Percentiles rank a stretch among this genome's conserved stretches.
Conservation (phyloP, 441 rosid genomes). For the Syzygium syzygioides region DNA sequence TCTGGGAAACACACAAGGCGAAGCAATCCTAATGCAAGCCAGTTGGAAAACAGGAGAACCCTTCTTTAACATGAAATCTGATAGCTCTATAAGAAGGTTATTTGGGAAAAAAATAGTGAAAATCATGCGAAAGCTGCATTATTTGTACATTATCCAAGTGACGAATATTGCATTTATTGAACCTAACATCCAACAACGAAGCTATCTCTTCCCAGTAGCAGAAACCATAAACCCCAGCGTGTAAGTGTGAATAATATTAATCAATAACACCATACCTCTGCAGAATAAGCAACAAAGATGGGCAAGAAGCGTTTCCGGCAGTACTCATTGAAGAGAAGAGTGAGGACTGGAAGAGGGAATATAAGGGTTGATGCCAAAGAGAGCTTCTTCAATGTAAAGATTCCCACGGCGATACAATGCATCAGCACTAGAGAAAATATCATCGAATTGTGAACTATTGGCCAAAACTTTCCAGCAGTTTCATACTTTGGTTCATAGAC, state of each 20-base stretch:
- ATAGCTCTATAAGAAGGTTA: background rate
- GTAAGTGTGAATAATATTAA: background rate
- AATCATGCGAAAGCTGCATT: background rate
- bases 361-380: conserved; percentile 60
- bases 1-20: background rate
- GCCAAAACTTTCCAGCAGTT: conserved; percentile 94
- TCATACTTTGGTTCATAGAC: conserved; percentile 85
- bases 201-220: background rate
- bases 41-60: background rate
- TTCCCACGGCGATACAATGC: conserved; percentile 89
- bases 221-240: background rate
- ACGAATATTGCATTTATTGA: background rate
- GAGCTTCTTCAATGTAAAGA: conserved; percentile 76
- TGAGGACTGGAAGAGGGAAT: conserved; percentile 71
- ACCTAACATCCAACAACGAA: background rate
- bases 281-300: conserved; percentile 62
- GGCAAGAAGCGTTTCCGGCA: conserved; percentile 97
- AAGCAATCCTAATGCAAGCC: background rate
- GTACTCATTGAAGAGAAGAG: conserved; percentile 91
- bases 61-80: background rate
- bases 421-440: conserved; percentile 86
- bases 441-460: conserved; percentile 83
- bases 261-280: conserved; percentile 51
- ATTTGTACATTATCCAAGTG: background rate
- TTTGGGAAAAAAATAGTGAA: background rate